phyloP scores from a whole-genome alignment of 345 rosid species.

The Hypericum androsaemum region DNA sequence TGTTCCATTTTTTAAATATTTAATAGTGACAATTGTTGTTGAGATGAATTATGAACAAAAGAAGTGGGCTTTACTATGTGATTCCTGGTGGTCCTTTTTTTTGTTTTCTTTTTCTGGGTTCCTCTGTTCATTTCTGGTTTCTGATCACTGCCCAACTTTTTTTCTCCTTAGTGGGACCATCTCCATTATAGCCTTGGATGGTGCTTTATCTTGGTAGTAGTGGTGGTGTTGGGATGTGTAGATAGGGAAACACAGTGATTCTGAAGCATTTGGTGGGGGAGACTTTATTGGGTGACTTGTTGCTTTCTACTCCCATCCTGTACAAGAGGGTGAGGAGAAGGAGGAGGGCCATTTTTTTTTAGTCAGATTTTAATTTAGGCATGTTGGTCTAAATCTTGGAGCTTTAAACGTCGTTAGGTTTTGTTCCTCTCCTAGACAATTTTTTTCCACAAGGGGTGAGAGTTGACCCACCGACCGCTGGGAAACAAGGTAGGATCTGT shows the following conservation, averaged over 20 bases:
- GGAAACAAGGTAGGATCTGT: too few relatives aligned
- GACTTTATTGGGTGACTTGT: conserved; percentile 35
- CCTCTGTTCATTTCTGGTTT: not conserved
- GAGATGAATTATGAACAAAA: too few relatives aligned
- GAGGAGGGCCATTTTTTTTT: conserved; percentile 26
- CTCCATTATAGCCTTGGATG: conserved; percentile 7
- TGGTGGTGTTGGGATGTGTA: conserved; percentile 32
- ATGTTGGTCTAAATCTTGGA: too few relatives aligned
- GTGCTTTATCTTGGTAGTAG: conserved; percentile 15
- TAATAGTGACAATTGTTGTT: too few relatives aligned
- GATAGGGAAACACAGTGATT: conserved; percentile 23
- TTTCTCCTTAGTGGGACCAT: not conserved
- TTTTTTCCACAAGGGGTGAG: too few relatives aligned
- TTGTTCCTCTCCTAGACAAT: too few relatives aligned
- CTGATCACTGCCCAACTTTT: conserved; percentile 7
- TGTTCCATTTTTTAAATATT: too few relatives aligned
- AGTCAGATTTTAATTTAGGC: too few relatives aligned
- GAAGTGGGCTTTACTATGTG: not conserved
- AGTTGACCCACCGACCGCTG: too few relatives aligned
- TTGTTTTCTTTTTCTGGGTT: not conserved
- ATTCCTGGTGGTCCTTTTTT: not conserved
- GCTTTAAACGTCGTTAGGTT: too few relatives aligned
- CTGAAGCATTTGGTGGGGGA: conserved; percentile 33
- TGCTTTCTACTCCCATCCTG: conserved; percentile 38
- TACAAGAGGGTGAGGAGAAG: too few relatives aligned